Conservation (phyloP, 73 alveolate species). For the Urostyla sp. region DNA sequence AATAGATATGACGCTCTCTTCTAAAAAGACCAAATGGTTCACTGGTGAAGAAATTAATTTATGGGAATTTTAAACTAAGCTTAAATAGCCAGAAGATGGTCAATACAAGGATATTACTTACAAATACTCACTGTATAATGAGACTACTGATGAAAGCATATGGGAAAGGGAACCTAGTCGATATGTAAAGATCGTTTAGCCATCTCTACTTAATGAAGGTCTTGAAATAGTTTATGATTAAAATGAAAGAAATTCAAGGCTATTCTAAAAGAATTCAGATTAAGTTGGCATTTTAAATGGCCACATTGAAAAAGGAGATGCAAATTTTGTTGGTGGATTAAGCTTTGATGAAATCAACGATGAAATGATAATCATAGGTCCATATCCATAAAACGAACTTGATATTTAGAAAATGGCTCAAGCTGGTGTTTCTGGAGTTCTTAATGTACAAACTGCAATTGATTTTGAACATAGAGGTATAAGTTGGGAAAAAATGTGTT, state of each 20-base stretch:
- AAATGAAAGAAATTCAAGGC: too few species aligned
- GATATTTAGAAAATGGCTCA: constrained; percentile 65
- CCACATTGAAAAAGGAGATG: constrained; percentile 65
- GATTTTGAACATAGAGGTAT: constrained; percentile 73
- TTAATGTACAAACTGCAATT: constrained; percentile 77
- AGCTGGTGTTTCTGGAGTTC: constrained; percentile 73
- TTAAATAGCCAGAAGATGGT: constrained; percentile 15
- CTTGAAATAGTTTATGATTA: constrained; percentile 20
- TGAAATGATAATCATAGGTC: constrained; percentile 73
- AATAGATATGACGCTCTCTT: constrained; percentile 40
- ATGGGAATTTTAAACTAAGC: constrained; percentile 52
- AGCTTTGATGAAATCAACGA: constrained; percentile 72
- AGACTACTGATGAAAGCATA: constrained; percentile 48
- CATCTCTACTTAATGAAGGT: constrained; percentile 1
- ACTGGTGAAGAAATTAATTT: constrained; percentile 38
- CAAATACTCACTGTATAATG: constrained; percentile 70
- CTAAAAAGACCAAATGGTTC: too few species aligned
- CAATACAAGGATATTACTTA: constrained; percentile 53
- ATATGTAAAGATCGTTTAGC: constrained; percentile 56
- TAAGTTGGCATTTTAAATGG: constrained; percentile 67
- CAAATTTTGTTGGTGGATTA: constrained; percentile 77
- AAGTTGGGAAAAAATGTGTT: constrained; percentile 59
- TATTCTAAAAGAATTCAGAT: constrained; percentile 48
- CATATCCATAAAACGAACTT: constrained; percentile 72
- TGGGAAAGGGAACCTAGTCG: constrained; percentile 89